Conservation (phyloP, 805 yeast genomes). For the Saccharomycopsis javanensis region DNA sequence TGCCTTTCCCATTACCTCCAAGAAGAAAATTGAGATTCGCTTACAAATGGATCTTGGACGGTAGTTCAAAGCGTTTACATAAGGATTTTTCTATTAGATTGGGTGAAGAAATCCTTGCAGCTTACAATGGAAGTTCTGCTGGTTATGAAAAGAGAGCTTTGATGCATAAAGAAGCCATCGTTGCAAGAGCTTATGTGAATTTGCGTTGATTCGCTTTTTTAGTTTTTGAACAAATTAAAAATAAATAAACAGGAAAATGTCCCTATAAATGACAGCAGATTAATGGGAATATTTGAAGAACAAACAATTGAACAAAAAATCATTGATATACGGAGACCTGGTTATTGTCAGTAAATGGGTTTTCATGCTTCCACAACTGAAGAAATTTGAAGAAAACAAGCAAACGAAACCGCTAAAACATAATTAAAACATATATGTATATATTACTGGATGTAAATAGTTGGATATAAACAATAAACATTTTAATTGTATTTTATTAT, state of each 20-base stretch:
- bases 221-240: too few relatives aligned
- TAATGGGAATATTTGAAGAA: too few relatives aligned
- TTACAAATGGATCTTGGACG: constrained; percentile 83
- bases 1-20: constrained; percentile 74
- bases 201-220: constrained; percentile 22
- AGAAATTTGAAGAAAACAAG: too few relatives aligned
- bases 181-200: constrained; percentile 74
- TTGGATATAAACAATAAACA: neutral
- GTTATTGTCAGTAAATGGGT: too few relatives aligned
- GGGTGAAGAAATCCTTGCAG: constrained; percentile 79
- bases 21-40: constrained; percentile 83
- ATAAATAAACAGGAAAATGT: too few relatives aligned
- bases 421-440: neutral
- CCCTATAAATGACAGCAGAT: too few relatives aligned
- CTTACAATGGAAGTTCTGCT: constrained; percentile 66
- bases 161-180: constrained; percentile 79
- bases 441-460: neutral
- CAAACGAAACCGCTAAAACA: too few relatives aligned
- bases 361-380: too few relatives aligned
- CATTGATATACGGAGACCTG: too few relatives aligned
- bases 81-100: constrained; percentile 79
- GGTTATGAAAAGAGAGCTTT: constrained; percentile 76
- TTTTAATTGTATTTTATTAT: neutral
- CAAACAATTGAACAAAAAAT: too few relatives aligned
- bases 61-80: constrained; percentile 68